Conservation (phyloP, 179 eudicot genomes). For the Spergularia azorica region DNA sequence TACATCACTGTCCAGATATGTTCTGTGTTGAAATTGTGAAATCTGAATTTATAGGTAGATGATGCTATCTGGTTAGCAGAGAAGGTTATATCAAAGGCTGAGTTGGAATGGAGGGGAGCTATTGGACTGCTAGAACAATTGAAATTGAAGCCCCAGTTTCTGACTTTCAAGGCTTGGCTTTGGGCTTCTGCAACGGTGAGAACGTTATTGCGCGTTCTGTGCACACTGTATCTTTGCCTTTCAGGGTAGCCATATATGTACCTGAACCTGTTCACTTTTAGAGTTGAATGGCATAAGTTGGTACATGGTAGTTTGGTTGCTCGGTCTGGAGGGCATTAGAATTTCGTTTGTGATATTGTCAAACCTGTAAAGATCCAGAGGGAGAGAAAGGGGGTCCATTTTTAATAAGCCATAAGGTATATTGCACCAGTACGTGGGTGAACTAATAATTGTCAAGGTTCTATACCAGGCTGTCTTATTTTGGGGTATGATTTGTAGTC, state of each 20-base stretch:
- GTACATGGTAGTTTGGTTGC: not conserved
- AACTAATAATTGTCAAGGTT: too few relatives aligned
- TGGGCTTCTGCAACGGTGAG: conserved; percentile 96
- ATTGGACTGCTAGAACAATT: conserved; percentile 52
- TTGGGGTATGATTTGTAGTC: too few relatives aligned
- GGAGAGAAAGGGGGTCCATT: too few relatives aligned
- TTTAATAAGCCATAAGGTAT: too few relatives aligned
- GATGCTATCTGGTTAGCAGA: conserved; percentile 87
- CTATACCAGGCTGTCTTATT: too few relatives aligned
- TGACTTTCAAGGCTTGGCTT: conserved; percentile 77
- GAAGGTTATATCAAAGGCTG: conserved; percentile 56
- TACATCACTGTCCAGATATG: not conserved
- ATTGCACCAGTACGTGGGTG: too few relatives aligned
- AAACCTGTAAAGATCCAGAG: too few relatives aligned
- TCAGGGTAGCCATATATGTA: not conserved
- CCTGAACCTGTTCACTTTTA: not conserved
- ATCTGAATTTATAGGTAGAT: conserved; percentile 54
- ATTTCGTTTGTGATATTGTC: too few relatives aligned
- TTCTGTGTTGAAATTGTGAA: conserved; percentile 19
- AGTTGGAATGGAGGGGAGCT: conserved; percentile 66
- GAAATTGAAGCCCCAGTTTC: conserved; percentile 51
- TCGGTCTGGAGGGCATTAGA: not conserved
- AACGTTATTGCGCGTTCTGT: not conserved
- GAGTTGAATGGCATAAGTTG: not conserved
- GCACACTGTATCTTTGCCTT: not conserved